Percentiles rank a stretch among this genome's conserved stretches.
These are phyloP conservation scores for Microsporum ferrugineum DNA, from an alignment of 2,329 filamentous ascomycete species.

Conservation along the genomic window DNA sequence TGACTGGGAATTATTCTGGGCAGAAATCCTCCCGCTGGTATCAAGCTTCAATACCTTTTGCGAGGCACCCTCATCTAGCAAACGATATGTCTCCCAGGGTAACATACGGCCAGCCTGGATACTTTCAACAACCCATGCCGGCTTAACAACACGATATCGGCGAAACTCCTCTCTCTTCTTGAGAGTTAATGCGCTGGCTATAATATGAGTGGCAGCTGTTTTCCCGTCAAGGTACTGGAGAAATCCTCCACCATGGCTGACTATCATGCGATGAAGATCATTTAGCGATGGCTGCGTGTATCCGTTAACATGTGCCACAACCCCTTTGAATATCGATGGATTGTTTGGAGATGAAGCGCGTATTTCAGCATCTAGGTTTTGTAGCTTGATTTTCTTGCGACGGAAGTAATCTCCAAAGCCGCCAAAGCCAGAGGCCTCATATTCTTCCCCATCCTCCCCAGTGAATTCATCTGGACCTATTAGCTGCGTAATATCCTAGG, in stretches of 20 bases:
- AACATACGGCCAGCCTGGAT: conserved; percentile 67
- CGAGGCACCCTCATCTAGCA: conserved; percentile 70
- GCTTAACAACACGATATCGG: conserved; percentile 84
- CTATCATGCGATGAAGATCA: conserved; percentile 76
- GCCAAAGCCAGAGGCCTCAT: conserved; percentile 73
- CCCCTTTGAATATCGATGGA: conserved; percentile 76
- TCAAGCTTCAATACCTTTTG: conserved; percentile 65
- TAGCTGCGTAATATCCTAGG: background rate
- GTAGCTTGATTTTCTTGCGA: conserved; percentile 91
- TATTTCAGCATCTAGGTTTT: conserved; percentile 80
- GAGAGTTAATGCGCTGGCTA: conserved; percentile 77
- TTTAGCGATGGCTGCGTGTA: conserved; percentile 92
- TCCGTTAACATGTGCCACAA: conserved; percentile 85
- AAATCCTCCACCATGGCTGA: conserved; percentile 87
- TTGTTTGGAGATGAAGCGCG: conserved; percentile 57
- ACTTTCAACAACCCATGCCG: conserved; percentile 87
- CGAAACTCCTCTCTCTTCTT: conserved; percentile 87
- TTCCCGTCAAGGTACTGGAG: conserved; percentile 92
- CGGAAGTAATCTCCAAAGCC: conserved; percentile 88
- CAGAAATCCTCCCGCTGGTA: conserved; percentile 50
- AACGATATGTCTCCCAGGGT: conserved; percentile 74
- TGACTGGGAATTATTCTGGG: conserved; percentile 50
- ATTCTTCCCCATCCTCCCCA: conserved; percentile 80
- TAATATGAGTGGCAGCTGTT: conserved; percentile 89
- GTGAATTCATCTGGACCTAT: conserved; percentile 52